Base-by-base conservation (phyloP, 73 alveolate species). In the Paramecium octaurelia region DNA sequence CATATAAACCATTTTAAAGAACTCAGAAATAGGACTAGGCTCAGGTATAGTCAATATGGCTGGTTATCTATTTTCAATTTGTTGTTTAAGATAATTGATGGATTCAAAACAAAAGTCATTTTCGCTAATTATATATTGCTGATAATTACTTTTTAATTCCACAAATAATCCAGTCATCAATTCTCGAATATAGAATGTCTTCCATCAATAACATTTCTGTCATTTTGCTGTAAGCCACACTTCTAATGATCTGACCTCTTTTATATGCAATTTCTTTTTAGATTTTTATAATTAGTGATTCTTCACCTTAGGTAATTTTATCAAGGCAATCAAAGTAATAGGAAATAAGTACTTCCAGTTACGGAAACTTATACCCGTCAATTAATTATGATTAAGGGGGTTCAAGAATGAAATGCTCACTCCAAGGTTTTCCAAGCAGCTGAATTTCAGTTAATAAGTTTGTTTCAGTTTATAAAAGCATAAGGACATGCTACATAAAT, bases 121-220 rank as follows among this genome's bases (percentile, higher is more conserved):
- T 24, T 46, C 16, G 5, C 91, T 80, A 80, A 7, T 0, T 0
- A 4, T 44, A 27, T 0, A 80, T n/a, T 44, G 0, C 12, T 10
- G 8, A 20, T 14, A 48, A 0, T 21, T 80, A 80, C 91, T 80
- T 23, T 44, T 80, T 80, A 14, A 46, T 80, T 80, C 91, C 91
- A 43, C 43, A 44, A 18, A 80, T 48, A 14, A 80, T 80, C 91
- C 91, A 80, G 21, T 80, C 91, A 20, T 80, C 91, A 46, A 80
- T 80, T 80, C 75, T 80, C 21, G 46, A 42, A 48, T 40, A n/a
- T 10, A 80, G 2, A 44, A 46, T 44, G 12, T 80, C 91, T 43
- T 80, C 91, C 91, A 80, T 80, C 31, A 43, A 24, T 31, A 80
- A 14, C 91, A 80, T 80, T 80, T 80, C 91, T 21, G 58, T 80